Percentiles rank a stretch among this genome's conserved stretches.
These are phyloP conservation scores for Botrytis paeoniae DNA, from an alignment of 2,329 filamentous ascomycete genomes.

Conservation along the genomic window DNA sequence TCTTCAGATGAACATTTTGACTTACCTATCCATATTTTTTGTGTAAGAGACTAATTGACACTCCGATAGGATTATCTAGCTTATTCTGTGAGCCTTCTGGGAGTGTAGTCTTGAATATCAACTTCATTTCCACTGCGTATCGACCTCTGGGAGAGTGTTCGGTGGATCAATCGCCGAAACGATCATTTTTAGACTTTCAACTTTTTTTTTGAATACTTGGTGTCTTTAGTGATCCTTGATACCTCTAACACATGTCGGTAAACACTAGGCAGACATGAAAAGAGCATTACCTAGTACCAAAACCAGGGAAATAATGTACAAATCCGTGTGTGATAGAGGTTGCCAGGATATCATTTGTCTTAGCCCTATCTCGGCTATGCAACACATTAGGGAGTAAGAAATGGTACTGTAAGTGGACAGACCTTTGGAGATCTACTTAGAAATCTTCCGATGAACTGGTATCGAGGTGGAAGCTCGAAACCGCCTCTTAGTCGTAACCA, in stretches of 20 bases:
- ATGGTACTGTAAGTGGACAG: background rate
- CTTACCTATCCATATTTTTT: background rate
- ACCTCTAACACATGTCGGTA: background rate
- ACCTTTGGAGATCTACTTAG: background rate
- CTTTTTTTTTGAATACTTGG: background rate
- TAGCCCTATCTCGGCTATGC: background rate
- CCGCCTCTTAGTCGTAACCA: background rate
- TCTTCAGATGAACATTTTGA: background rate
- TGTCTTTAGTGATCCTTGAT: background rate
- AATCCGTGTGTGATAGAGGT: background rate
- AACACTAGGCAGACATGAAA: background rate
- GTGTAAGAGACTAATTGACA: background rate
- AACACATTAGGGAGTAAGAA: background rate
- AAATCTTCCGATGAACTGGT: slow-evolving; percentile 8
- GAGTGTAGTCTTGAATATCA: background rate
- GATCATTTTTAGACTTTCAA: background rate
- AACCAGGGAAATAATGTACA: background rate
- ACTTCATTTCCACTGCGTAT: background rate
- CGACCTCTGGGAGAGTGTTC: background rate
- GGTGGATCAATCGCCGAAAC: background rate
- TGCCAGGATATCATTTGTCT: background rate
- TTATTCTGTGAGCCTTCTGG: background rate
- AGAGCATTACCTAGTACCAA: background rate
- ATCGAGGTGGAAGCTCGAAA: background rate
- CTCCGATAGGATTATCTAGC: background rate